Base-by-base conservation (phyloP, 1,284 basidiomycete species). In the Ustilago hordei region DNA sequence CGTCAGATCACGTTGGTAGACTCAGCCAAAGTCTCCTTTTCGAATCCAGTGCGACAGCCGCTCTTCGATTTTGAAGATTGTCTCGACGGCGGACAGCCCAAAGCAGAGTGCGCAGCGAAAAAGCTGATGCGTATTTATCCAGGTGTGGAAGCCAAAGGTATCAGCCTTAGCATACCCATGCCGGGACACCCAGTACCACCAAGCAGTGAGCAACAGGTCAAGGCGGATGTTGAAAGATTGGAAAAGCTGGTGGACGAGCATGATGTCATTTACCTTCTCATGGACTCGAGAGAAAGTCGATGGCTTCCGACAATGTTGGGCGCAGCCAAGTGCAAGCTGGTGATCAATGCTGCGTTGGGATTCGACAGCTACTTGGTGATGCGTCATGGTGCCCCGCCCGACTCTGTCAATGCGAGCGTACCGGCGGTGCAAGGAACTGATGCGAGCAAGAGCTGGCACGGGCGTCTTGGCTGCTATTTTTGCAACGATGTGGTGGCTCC, bases 401-500 rank as follows among this genome's bases (percentile, higher is more conserved):
- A 23, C 5, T 17, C 56, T 2, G 13, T 19, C 8, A 23, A 31
- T 23, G 41, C 17, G 0, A 50, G 23, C 1, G 9, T n/a, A 8
- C 23, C 43, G 3, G 19, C n/a, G 3, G 12, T 19, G 28, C 8
- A 47, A 23, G 60, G 63, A 13, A 38, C 52, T 13, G 48, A 71
- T 2, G 57, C 62, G 2, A 86, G 38, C 38, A 59, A 64, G 59
- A 66, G 68, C 54, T 75, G 73, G 73, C 65, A 72, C 32, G 65
- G 74, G 7, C 70, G 82, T 19, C 67, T 85, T 0, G 96, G 96
- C 0, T 99, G 96, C 85, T 99, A 99, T 85, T 99, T 95, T 84
- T 99, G 97, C 87, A 98, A 98, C 80, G 97, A 99, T 80, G 93
- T 99, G 55, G 95, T 98, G 17, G 96, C 96, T 0, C 96, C 97